Conservation (phyloP, 345 rosid genomes). For the Acer yangbiense region DNA sequence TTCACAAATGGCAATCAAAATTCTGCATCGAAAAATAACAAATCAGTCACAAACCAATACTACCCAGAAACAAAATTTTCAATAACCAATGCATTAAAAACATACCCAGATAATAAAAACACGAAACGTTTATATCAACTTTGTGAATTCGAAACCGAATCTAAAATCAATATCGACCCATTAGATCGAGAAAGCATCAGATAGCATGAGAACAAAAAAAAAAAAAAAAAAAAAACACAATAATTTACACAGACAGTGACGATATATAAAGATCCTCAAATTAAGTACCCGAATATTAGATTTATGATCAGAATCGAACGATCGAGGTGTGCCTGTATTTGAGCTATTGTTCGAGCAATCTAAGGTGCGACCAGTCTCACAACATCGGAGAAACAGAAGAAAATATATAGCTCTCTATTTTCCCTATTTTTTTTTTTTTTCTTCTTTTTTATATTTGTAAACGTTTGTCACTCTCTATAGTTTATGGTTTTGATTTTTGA, state of each 20-base stretch:
- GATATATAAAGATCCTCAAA: conserved; percentile 20
- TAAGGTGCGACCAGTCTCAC: conserved; percentile 33
- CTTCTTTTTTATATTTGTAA: not conserved
- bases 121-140: not conserved
- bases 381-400: conserved; percentile 22
- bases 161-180: conserved; percentile 19
- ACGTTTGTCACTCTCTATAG: conserved; percentile 5
- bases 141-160: conserved; percentile 15
- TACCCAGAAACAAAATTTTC: conserved; percentile 8
- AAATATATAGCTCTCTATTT: conserved; percentile 11
- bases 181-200: conserved; percentile 27
- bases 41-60: conserved; percentile 22
- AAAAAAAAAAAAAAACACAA: not conserved
- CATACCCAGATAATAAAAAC: conserved; percentile 25
- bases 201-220: conserved; percentile 6
- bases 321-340: conserved; percentile 37
- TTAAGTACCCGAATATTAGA: conserved; percentile 15
- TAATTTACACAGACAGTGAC: not conserved
- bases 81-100: conserved; percentile 25
- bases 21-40: conserved; percentile 21
- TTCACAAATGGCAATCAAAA: conserved; percentile 9
- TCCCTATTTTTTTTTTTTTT: not conserved
- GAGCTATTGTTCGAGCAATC: conserved; percentile 36
- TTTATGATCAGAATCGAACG: conserved; percentile 23
- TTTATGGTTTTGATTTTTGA: no score